phyloP scores from a whole-genome alignment of 441 rosid genomes.

The Oxalis stricta region DNA sequence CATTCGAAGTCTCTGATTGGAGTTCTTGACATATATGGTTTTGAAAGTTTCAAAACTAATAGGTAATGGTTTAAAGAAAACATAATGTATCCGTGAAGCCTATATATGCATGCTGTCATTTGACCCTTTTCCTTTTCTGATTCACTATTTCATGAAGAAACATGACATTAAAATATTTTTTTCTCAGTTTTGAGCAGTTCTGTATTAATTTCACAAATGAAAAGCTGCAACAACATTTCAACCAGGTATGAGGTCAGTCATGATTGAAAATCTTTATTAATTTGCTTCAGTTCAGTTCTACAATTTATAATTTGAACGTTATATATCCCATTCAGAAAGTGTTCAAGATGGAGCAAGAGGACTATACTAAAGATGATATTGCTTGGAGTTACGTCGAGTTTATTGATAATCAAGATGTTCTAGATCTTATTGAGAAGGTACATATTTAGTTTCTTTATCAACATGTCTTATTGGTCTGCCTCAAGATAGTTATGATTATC shows the following conservation, averaged over 20 bases:
- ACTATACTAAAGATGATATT: slow-evolving; percentile 44
- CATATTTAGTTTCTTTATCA: slow-evolving; percentile 3
- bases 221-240: slow-evolving; percentile 71
- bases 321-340: slow-evolving; percentile 34
- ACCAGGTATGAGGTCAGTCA: slow-evolving; percentile 59
- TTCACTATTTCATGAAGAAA: too few relatives aligned
- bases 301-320: slow-evolving; percentile 13
- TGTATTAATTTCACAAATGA: slow-evolving; percentile 62
- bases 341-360: slow-evolving; percentile 60
- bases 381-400: slow-evolving; percentile 63
- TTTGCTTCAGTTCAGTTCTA: slow-evolving; percentile 10
- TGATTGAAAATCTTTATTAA: slow-evolving; percentile 16
- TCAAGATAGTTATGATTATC: slow-evolving; percentile 1
- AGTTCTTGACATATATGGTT: slow-evolving; percentile 93
- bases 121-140: too few relatives aligned
- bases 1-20: slow-evolving; percentile 59
- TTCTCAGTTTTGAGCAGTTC: slow-evolving; percentile 55
- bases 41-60: slow-evolving; percentile 74
- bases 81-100: not conserved
- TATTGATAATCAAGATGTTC: slow-evolving; percentile 57
- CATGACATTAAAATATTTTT: not conserved
- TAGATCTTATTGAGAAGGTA: slow-evolving; percentile 70
- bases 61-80: slow-evolving; percentile 46
- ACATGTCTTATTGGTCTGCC: not conserved
- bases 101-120: not conserved